These are phyloP conservation scores for Leucoagaricus sp. DNA, from an alignment of 1,284 basidiomycete genomes.

Conservation along the genomic window DNA sequence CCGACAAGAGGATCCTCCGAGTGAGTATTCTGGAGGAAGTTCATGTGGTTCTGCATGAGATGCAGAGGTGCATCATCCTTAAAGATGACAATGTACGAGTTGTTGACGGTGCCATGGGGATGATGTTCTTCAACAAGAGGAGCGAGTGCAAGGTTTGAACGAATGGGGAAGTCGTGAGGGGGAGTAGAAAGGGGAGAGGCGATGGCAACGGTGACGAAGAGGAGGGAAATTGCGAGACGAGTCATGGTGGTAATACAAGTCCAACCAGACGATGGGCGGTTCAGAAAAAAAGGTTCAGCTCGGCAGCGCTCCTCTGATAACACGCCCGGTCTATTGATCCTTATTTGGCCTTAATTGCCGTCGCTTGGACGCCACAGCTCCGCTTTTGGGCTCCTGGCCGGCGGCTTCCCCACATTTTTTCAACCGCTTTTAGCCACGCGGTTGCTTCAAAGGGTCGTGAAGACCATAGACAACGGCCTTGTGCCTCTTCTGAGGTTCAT, in stretches of 20 bases:
- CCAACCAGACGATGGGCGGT: slow-evolving; percentile 1
- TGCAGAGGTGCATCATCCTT: slow-evolving; percentile 65
- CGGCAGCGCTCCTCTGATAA: slow-evolving; percentile 2
- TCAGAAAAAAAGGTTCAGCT: background rate
- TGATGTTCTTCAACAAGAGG: slow-evolving; percentile 56
- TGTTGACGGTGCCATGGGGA: slow-evolving; percentile 74
- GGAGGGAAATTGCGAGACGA: slow-evolving; percentile 34
- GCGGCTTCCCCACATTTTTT: background rate
- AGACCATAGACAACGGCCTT: background rate
- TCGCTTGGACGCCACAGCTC: slow-evolving; percentile 1
- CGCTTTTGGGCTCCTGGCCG: background rate
- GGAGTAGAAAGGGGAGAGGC: slow-evolving; percentile 69
- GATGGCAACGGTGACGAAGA: slow-evolving; percentile 29
- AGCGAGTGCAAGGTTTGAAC: slow-evolving; percentile 53
- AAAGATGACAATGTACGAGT: slow-evolving; percentile 90
- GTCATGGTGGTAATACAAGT: slow-evolving; percentile 37
- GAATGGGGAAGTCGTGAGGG: slow-evolving; percentile 41
- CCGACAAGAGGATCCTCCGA: slow-evolving; percentile 49
- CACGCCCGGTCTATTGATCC: slow-evolving; percentile 2
- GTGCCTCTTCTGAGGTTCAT: too few relatives aligned
- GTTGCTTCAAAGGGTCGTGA: background rate
- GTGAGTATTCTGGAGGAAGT: slow-evolving; percentile 65
- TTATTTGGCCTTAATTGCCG: slow-evolving; percentile 11
- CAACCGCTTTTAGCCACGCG: background rate
- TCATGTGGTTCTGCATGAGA: slow-evolving; percentile 73